These are phyloP conservation scores for Dactylellina leptospora DNA, from an alignment of 2,329 filamentous ascomycete genomes.

Conservation along the genomic window DNA sequence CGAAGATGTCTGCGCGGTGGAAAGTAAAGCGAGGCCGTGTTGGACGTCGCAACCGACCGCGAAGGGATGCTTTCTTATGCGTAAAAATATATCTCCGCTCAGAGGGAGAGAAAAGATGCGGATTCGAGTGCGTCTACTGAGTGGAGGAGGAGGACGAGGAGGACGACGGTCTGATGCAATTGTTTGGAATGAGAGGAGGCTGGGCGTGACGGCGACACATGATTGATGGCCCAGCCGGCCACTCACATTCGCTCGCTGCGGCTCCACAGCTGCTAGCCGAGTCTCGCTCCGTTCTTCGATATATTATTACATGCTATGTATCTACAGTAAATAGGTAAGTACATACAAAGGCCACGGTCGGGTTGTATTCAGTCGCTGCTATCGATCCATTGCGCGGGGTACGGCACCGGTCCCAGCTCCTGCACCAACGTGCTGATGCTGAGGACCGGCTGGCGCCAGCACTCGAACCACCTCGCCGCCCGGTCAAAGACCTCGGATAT, in stretches of 20 bases:
- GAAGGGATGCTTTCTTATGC: neutral
- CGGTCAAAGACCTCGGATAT: constrained; percentile 1
- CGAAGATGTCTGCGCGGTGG: neutral
- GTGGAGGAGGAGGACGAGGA: too few relatives aligned
- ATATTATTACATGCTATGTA: neutral
- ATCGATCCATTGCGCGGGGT: constrained; percentile 25
- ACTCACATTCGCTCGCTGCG: constrained; percentile 7
- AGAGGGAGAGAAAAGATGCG: neutral
- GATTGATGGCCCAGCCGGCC: constrained; percentile 6
- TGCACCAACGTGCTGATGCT: neutral
- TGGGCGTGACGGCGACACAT: constrained; percentile 40
- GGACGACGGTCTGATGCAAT: too few relatives aligned
- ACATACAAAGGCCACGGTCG: too few relatives aligned
- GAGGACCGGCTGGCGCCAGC: constrained; percentile 11
- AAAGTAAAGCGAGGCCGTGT: neutral
- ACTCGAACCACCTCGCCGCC: constrained; percentile 13
- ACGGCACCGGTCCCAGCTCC: neutral
- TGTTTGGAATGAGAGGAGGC: constrained; percentile 24
- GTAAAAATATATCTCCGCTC: neutral
- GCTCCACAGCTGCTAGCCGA: neutral
- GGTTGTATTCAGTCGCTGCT: too few relatives aligned
- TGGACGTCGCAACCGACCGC: neutral
- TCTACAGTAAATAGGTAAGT: too few relatives aligned
- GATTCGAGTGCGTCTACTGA: too few relatives aligned
- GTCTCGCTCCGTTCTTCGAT: too few relatives aligned